A percentile compares a stretch with the other conserved stretches of the same genome.
These are phyloP conservation scores for Apiospora marii DNA, from an alignment of 2,329 filamentous ascomycete genomes.

Conservation along the genomic window DNA sequence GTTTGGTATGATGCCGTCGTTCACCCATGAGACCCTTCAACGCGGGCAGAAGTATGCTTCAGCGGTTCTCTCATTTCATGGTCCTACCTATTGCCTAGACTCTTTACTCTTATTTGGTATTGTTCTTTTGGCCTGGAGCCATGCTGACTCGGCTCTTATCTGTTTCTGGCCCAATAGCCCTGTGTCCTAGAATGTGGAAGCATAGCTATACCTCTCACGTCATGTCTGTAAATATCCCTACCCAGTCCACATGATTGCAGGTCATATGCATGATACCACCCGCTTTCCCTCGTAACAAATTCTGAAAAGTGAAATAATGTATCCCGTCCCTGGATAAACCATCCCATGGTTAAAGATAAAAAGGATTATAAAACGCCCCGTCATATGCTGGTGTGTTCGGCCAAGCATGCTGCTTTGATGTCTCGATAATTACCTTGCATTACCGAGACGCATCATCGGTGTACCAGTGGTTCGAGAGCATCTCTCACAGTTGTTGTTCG, in stretches of 20 bases:
- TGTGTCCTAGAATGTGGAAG: not conserved
- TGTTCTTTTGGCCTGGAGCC: not conserved
- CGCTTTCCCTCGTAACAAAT: constrained; percentile 27
- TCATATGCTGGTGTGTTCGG: constrained; percentile 34
- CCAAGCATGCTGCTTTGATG: constrained; percentile 29
- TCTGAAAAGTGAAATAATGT: constrained; percentile 13
- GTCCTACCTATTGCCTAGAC: constrained; percentile 5
- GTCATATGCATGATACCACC: constrained; percentile 12
- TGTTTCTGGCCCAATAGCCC: not conserved
- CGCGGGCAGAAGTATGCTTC: not conserved
- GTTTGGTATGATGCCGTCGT: not conserved
- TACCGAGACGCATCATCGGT: not conserved
- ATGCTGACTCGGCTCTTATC: not conserved
- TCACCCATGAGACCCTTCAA: not conserved
- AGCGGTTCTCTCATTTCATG: not conserved
- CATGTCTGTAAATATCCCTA: not conserved
- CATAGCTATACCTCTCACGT: not conserved
- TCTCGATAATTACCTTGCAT: constrained; percentile 27
- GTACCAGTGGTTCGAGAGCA: not conserved
- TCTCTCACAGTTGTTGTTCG: constrained; percentile 15
- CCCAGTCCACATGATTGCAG: not conserved
- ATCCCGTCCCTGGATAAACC: constrained; percentile 29
- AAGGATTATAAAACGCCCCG: constrained; percentile 31
- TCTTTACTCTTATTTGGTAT: not conserved
- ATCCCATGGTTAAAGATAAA: constrained; percentile 23